These are phyloP conservation scores for Tuber magnatum DNA, from an alignment of 495 filamentous ascomycete species.

Conservation along the genomic window DNA sequence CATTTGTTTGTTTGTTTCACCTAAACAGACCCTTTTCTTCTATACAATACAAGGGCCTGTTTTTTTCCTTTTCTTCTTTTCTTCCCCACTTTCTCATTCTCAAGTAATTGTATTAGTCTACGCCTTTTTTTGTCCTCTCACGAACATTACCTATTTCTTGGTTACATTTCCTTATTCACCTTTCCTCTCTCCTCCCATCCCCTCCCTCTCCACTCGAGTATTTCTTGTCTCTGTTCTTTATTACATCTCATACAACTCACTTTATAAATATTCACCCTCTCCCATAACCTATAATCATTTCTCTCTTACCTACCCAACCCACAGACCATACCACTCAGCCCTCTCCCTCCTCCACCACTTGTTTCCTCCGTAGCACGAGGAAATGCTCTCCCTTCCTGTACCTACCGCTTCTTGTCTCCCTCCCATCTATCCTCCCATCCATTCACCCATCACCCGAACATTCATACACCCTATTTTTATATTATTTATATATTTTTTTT, in stretches of 20 bases:
- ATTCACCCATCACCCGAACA: neutral
- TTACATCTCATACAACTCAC: neutral
- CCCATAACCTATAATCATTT: neutral
- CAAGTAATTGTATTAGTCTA: constrained; percentile 33
- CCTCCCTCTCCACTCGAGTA: neutral
- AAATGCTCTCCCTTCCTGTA: neutral
- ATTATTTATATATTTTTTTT: too few species aligned
- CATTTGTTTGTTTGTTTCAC: constrained; percentile 1
- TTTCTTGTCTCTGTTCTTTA: neutral
- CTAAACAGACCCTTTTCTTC: neutral
- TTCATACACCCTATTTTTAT: neutral
- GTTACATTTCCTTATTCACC: neutral
- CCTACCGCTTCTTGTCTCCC: neutral
- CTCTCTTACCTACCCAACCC: neutral
- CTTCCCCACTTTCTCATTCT: constrained; percentile 28
- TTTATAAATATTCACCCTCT: neutral
- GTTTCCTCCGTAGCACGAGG: neutral
- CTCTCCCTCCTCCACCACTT: neutral
- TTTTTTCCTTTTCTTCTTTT: constrained; percentile 7
- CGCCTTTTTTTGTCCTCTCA: neutral
- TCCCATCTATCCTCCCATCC: neutral
- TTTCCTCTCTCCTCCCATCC: neutral
- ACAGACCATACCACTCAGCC: neutral
- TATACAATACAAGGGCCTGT: neutral
- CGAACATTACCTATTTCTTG: neutral